These are phyloP conservation scores for Tetrastigma voinierianum DNA, from an alignment of 164 flowering plant species.

Conservation along the genomic window DNA sequence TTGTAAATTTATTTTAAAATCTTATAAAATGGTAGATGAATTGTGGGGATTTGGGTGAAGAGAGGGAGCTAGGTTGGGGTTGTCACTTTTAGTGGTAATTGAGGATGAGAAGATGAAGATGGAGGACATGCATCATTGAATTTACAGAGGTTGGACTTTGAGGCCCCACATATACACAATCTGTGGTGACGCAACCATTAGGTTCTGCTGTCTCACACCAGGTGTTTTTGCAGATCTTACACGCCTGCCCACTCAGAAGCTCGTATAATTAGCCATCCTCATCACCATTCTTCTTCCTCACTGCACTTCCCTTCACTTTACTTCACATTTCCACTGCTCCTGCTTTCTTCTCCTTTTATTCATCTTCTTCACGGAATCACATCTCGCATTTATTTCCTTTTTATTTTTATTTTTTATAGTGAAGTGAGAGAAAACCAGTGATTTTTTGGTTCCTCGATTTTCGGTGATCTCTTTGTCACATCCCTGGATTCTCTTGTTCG, in stretches of 20 bases:
- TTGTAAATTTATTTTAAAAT: not conserved
- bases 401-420: no score
- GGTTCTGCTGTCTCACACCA: not conserved
- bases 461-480: conserved; percentile 3
- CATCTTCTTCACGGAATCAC: not conserved
- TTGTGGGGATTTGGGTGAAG: not conserved
- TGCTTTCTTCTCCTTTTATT: not conserved
- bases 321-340: not conserved
- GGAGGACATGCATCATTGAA: not conserved
- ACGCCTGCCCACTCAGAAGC: conserved; percentile 10
- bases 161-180: not conserved
- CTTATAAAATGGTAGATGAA: not conserved
- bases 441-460: not conserved
- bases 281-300: not conserved
- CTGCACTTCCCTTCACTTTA: not conserved
- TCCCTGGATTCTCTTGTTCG: not conserved
- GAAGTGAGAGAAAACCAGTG: no score
- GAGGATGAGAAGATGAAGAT: no score
- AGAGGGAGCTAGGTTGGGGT: not conserved
- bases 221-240: conserved; percentile 16
- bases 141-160: not conserved
- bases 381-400: no score
- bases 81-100: no score
- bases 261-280: not conserved
- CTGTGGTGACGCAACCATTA: not conserved